Percentiles rank a stretch among this genome's conserved stretches.
Conservation (phyloP, 352 stramenopile species). For the Phytophthora ramorum region DNA sequence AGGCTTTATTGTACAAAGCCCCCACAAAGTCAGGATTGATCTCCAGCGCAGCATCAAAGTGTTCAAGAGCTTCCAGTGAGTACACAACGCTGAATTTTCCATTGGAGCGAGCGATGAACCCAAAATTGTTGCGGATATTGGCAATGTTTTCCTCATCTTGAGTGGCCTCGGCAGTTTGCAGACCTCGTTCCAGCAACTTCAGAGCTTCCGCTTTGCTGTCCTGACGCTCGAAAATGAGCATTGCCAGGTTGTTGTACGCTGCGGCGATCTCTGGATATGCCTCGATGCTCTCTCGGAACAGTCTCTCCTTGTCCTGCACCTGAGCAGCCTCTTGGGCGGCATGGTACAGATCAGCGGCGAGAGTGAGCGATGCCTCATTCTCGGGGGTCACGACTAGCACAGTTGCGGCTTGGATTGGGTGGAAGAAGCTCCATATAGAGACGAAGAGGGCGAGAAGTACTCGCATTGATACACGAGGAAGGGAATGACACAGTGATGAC, state of each 20-base stretch:
- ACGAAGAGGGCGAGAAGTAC: conserved; percentile 16
- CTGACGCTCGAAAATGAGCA: conserved; percentile 50
- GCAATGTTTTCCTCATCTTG: conserved; percentile 49
- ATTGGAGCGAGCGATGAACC: conserved; percentile 49
- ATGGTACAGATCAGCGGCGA: conserved; percentile 41
- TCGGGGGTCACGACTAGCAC: conserved; percentile 29
- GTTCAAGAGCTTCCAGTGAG: conserved; percentile 56
- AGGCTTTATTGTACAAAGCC: conserved; percentile 80
- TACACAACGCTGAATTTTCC: conserved; percentile 43
- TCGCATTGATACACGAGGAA: conserved; percentile 7
- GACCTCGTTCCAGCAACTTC: conserved; percentile 48
- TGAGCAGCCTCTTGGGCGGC: conserved; percentile 19
- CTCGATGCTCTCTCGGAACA: conserved; percentile 59
- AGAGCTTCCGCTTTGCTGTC: conserved; percentile 41
- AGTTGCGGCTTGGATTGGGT: not conserved
- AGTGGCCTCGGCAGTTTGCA: conserved; percentile 34
- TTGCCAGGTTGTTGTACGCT: conserved; percentile 86
- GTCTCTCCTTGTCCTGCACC: conserved; percentile 26
- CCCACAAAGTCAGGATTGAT: conserved; percentile 44
- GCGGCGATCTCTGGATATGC: conserved; percentile 51
- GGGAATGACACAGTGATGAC: conserved; percentile 11
- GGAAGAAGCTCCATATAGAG: conserved; percentile 11
- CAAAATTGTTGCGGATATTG: conserved; percentile 81
- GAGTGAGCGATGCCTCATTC: conserved; percentile 32
- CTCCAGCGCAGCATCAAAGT: conserved; percentile 66